Evolutionary conservation across 805 yeast genomes (phyloP).

Genomic region (Hanseniaspora thailandica): DNA sequence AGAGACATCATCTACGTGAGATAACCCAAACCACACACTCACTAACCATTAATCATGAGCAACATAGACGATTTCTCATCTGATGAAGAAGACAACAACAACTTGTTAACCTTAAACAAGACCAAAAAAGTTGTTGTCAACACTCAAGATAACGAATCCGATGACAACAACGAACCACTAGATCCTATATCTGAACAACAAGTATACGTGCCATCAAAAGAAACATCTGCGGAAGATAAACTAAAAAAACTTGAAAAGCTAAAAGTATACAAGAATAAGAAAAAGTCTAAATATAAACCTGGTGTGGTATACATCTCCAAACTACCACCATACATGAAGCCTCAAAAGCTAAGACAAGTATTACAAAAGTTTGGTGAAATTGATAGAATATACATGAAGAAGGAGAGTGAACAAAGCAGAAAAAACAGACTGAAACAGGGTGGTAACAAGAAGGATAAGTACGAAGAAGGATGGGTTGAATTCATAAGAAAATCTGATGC

Average conservation of each 20-base stretch:
- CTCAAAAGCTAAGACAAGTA: conserved; percentile 74
- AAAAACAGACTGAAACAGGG: conserved; percentile 67
- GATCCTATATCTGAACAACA: conserved; percentile 16
- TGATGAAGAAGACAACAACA: conserved; percentile 7
- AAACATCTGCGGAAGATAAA: conserved; percentile 30
- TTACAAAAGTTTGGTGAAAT: conserved; percentile 72
- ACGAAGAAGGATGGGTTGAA: conserved; percentile 96
- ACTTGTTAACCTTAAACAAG: conserved; percentile 5
- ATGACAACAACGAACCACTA: conserved; percentile 16
- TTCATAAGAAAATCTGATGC: conserved; percentile 75
- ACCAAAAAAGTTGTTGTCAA: background rate
- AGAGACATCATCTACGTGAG: background rate
- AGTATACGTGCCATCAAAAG: conserved; percentile 19
- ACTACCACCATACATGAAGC: conserved; percentile 96
- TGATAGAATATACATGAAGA: conserved; percentile 77
- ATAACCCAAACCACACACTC: too few species aligned
- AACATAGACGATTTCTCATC: conserved; percentile 12
- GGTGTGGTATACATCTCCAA: conserved; percentile 90
- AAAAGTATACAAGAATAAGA: conserved; percentile 35
- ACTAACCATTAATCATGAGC: background rate
- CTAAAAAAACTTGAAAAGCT: conserved; percentile 48
- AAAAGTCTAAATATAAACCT: conserved; percentile 48
- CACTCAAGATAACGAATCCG: background rate
- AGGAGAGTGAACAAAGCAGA: conserved; percentile 60
- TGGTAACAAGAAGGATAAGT: conserved; percentile 80